phyloP scores from a whole-genome alignment of 495 filamentous ascomycete genomes.

The Talaromyces nanjingensis region DNA sequence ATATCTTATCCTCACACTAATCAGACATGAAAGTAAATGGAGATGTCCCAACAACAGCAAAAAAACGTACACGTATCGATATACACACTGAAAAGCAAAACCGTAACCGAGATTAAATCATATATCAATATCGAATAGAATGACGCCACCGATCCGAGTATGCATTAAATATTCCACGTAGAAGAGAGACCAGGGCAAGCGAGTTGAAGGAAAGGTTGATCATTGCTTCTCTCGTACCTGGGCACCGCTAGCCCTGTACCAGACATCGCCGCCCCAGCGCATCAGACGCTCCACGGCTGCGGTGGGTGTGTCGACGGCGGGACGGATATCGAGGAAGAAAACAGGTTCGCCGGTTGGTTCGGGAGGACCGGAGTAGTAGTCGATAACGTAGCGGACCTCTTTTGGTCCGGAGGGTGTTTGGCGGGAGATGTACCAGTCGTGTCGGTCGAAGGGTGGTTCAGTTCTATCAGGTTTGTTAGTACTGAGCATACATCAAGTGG shows the following conservation, averaged over 20 bases:
- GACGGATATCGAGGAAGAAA: constrained; percentile 95
- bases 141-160: not conserved
- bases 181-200: not conserved
- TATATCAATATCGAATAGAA: not conserved
- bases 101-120: not conserved
- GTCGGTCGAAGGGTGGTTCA: constrained; percentile 90
- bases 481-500: constrained; percentile 10
- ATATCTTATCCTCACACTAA: not conserved
- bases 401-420: constrained; percentile 50
- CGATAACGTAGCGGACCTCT: constrained; percentile 93
- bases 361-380: constrained; percentile 86
- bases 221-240: constrained; percentile 33
- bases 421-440: constrained; percentile 91
- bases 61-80: not conserved
- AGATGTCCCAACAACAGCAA: not conserved
- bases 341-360: constrained; percentile 90
- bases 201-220: not conserved
- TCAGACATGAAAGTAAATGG: not conserved
- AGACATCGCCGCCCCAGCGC: constrained; percentile 88
- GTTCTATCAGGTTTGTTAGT: constrained; percentile 34
- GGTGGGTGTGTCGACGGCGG: constrained; percentile 77
- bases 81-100: not conserved
- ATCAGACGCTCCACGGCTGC: constrained; percentile 76
- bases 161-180: not conserved
- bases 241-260: constrained; percentile 83